These are phyloP conservation scores for Senna siamea DNA, from an alignment of 306 rosid genomes.

Conservation along the genomic window DNA sequence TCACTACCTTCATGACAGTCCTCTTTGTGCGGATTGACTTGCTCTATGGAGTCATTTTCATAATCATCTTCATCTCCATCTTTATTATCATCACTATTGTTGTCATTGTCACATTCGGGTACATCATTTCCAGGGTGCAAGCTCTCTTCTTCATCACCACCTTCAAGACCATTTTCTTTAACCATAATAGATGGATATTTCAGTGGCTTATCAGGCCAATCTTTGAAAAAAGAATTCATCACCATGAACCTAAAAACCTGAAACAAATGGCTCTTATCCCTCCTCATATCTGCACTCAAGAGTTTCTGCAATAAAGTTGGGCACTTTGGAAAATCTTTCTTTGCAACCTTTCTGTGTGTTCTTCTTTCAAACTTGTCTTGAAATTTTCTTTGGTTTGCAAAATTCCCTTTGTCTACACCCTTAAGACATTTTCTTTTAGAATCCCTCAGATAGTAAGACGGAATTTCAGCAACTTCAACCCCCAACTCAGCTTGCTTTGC, in stretches of 20 bases:
- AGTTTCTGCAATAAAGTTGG: constrained; percentile 83
- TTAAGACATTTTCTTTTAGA: constrained; percentile 42
- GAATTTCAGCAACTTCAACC: constrained; percentile 93
- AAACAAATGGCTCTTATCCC: constrained; percentile 65
- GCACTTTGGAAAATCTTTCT: constrained; percentile 31
- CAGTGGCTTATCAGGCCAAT: constrained; percentile 65
- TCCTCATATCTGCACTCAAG: constrained; percentile 66
- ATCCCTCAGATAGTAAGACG: constrained; percentile 68
- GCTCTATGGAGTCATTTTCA: constrained; percentile 3
- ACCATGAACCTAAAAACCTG: constrained; percentile 90
- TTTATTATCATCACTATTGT: constrained; percentile 16
- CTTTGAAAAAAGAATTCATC: constrained; percentile 73
- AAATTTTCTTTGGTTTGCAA: constrained; percentile 44
- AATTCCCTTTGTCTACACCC: constrained; percentile 44
- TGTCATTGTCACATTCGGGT: constrained; percentile 17
- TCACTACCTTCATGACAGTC: constrained; percentile 31
- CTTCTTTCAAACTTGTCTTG: constrained; percentile 57
- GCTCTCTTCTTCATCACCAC: constrained; percentile 35
- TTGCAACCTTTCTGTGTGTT: constrained; percentile 44
- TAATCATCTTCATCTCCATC: constrained; percentile 30
- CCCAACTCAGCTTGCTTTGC: constrained; percentile 94
- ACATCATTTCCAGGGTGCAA: constrained; percentile 32
- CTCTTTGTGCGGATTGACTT: background rate
- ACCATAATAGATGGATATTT: constrained; percentile 57
- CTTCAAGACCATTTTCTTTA: constrained; percentile 47